Evolutionary conservation across 805 yeast genomes (phyloP).

Genomic region (Kodamaea restingae): DNA sequence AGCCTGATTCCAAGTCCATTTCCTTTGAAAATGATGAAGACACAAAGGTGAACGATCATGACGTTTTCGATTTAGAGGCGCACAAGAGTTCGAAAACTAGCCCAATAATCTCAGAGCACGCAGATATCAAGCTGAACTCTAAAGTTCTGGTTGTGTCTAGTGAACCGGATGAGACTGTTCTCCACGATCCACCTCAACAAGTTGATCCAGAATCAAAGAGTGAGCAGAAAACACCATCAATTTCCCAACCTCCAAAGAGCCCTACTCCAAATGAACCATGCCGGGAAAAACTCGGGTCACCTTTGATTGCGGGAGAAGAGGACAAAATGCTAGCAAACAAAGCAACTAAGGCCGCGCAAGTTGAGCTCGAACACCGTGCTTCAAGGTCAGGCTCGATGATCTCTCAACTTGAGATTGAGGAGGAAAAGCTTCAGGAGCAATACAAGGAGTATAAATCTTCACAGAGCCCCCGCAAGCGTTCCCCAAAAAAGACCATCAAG

Average conservation of each 20-base stretch:
- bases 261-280: neutral
- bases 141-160: neutral
- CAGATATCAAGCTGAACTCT: neutral
- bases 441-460: constrained; percentile 7
- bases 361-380: constrained; percentile 2
- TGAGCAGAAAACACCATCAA: too few species aligned
- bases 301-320: neutral
- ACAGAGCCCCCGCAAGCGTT: constrained; percentile 1
- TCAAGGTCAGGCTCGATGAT: constrained; percentile 1
- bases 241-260: neutral
- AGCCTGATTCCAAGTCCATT: neutral
- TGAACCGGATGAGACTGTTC: too few species aligned
- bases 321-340: too few species aligned
- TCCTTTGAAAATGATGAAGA: constrained; percentile 7
- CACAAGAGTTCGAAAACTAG: constrained; percentile 1
- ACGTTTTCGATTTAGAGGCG: constrained; percentile 1
- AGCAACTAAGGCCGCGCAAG: too few species aligned
- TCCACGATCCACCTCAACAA: too few species aligned
- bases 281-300: neutral
- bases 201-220: too few species aligned
- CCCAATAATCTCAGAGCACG: neutral
- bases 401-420: constrained; percentile 4
- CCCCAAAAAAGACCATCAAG: constrained; percentile 3
- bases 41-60: constrained; percentile 3
- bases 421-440: constrained; percentile 6